Evolutionary conservation across 2,329 filamentous ascomycete species (phyloP), one percentile per base, ranked within the genome.

Genomic region (Helminthosporium solani): DNA sequence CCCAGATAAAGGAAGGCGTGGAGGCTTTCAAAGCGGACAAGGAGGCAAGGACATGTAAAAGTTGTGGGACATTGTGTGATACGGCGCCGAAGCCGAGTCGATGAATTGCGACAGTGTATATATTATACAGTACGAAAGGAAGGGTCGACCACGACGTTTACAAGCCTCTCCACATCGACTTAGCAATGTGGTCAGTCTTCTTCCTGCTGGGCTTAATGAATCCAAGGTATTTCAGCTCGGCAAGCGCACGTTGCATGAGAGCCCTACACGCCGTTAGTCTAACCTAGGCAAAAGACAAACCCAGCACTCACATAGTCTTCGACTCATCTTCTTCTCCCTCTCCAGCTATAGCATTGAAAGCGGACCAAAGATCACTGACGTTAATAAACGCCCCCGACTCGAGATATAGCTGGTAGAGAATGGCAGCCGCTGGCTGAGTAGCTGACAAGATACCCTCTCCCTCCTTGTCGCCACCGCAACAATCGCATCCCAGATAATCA

Each of bases 1-100:
- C 87, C 19, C 94, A 97, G 82, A 92, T 99, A 66, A 97, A 96
- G 77, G 82, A 82, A 42, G 91, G 88, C 7, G 92, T 97, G 30
- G 84, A 95, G 71, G 78, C 77, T 16, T 97, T 97, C 71, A 86
- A 84, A 70, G 78, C 69, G 1, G 83, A 87, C 63, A 79, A 83
- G 46, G 77, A 82, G 49, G 82, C 81, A 71, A 82, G 92, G 68
- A 90, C 74, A 47, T 99, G 94, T 71, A 77, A 77, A 57, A 79
- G 76, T 23, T 99, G 94, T 71, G 90, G 91, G 18, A 75, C 77
- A 46, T 57, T 96, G 58, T 90, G 90, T 21, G 83, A 90, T 66
- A 82, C 81, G 63, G 81, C 82, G 50, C 88, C 88, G 4, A 77
- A 52, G 39, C 43, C 49, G 23, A 60, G 61, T 49, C 30, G 31